Percentiles rank a stretch among this genome's conserved stretches.
These are phyloP conservation scores for Aspergillus panamensis DNA, from an alignment of 495 filamentous ascomycete species.

Conservation along the genomic window DNA sequence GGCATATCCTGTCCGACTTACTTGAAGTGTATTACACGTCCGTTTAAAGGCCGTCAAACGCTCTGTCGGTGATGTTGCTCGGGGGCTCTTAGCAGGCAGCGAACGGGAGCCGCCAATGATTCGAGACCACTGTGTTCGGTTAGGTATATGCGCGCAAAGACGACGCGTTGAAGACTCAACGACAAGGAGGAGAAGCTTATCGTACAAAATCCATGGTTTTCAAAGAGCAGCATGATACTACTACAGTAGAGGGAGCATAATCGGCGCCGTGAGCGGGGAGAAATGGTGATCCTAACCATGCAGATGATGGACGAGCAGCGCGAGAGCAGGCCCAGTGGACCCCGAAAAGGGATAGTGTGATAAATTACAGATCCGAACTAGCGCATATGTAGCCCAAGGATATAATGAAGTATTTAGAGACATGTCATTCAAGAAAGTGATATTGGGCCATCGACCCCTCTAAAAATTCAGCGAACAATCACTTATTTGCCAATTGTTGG, in stretches of 20 bases:
- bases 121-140: slow-evolving; percentile 69
- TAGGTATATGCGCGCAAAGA: slow-evolving; percentile 15
- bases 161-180: background rate
- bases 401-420: background rate
- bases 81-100: slow-evolving; percentile 57
- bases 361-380: slow-evolving; percentile 2
- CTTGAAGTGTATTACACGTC: slow-evolving; percentile 79
- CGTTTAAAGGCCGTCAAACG: slow-evolving; percentile 88
- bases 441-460: background rate
- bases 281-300: slow-evolving; percentile 8
- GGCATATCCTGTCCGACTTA: slow-evolving; percentile 34
- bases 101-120: slow-evolving; percentile 78
- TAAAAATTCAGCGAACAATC: background rate
- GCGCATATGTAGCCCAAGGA: background rate
- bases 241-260: slow-evolving; percentile 11
- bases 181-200: slow-evolving; percentile 1
- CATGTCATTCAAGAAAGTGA: background rate
- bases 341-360: background rate
- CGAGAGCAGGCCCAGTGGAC: background rate
- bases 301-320: slow-evolving; percentile 10
- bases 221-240: slow-evolving; percentile 33
- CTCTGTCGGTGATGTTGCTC: slow-evolving; percentile 73
- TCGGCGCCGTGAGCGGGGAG: slow-evolving; percentile 13
- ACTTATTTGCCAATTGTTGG: background rate
- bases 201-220: slow-evolving; percentile 44